Percentiles rank a stretch among this genome's conserved stretches.
Conservation (phyloP, 1,284 basidiomycete species). For the Ustilago crameri region DNA sequence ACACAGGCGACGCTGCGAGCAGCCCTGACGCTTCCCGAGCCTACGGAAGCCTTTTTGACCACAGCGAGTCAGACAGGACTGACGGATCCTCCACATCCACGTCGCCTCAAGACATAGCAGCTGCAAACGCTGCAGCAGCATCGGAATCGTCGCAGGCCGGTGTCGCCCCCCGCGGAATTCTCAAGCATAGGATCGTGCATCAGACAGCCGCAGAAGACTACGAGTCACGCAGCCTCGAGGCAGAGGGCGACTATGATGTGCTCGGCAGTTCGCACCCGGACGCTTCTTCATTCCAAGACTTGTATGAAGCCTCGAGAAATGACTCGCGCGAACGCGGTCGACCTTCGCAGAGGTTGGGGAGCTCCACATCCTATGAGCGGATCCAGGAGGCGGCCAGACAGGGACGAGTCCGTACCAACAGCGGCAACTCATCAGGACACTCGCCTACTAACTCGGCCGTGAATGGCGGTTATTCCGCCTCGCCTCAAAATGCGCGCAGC, state of each 20-base stretch:
- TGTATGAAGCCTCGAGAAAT: conserved; percentile 32
- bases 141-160: conserved; percentile 46
- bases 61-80: conserved; percentile 53
- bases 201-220: conserved; percentile 39
- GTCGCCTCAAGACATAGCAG: conserved; percentile 50
- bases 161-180: conserved; percentile 52
- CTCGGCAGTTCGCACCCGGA: conserved; percentile 42
- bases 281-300: conserved; percentile 29
- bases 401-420: conserved; percentile 40
- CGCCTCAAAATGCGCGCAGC: conserved; percentile 31
- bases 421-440: conserved; percentile 36
- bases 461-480: conserved; percentile 41
- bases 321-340: conserved; percentile 51
- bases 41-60: conserved; percentile 53
- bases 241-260: conserved; percentile 44
- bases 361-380: conserved; percentile 60
- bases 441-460: conserved; percentile 39
- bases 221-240: conserved; percentile 32
- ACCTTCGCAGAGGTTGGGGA: conserved; percentile 54
- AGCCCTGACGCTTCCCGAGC: conserved; percentile 49
- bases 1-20: conserved; percentile 54
- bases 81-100: conserved; percentile 46
- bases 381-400: conserved; percentile 55
- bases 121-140: conserved; percentile 18
- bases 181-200: conserved; percentile 50